Evolutionary conservation across 192 early-diverging fungal genomes (phyloP), one percentile per base, ranked within the genome.

Genomic region (Coemansia sp.): DNA sequence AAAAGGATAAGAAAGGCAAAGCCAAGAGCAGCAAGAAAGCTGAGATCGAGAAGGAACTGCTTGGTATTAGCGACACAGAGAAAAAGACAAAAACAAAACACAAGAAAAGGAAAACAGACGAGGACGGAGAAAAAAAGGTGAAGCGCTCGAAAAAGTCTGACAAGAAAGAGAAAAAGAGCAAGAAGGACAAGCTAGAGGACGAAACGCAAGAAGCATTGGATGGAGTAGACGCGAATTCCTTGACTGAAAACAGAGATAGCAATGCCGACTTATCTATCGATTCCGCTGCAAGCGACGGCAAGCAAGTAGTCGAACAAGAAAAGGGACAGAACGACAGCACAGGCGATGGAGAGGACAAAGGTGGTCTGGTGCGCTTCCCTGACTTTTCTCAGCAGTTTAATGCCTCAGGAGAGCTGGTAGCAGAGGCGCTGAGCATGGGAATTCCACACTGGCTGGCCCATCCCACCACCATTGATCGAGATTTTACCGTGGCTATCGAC

Each of bases 381-480:
- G 81, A 84, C 73, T 84, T 78, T 76, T 78, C 70, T 34, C 55
- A 76, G 20, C 66, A 81, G 48, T 39, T 60, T 9, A 66, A 30
- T 30, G 24, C 60, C 6, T 74, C 81, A 5, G 60, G 63, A 16
- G 73, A 75, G 23, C 66, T 67, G 23, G 55, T 61, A 2, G 43
- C 59, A 11, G 52, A 69, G 66, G 76, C 81, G 6, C 55, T 66
- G 52, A 74, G 73, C 34, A 87, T 90, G 85, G 95, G 95, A 67
- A 88, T 98, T 41, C 95, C 97, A 2, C 74, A 85, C 44, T 98
- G 97, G 97, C 79, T 98, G 21, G 87, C 88, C 0, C 86, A 94
- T 41, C 97, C 97, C 6, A 89, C 85, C 1, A 77, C 85, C 18
- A 83, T 97, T 18, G 85, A 90, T 20, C 87, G 90, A 18, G 73